Percentiles rank a stretch among this genome's conserved stretches.
phyloP scores from a whole-genome alignment of 2,329 filamentous ascomycete genomes.

The Sporothrix euskadiensis region DNA sequence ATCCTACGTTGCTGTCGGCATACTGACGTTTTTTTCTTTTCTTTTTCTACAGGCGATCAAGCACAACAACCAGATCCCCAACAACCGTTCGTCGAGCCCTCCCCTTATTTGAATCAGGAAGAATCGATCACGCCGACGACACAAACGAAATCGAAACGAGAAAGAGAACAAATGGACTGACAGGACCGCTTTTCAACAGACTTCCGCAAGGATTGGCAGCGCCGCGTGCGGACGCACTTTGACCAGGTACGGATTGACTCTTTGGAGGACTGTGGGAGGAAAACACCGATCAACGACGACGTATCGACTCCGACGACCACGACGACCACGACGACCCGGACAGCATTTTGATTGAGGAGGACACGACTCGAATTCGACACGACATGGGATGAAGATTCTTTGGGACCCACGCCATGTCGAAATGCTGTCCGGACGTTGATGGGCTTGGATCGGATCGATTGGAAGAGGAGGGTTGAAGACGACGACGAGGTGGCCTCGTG shows the following conservation, averaged over 20 bases:
- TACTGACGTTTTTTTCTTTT: slow-evolving; percentile 25
- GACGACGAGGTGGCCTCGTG: neutral
- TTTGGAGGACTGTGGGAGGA: neutral
- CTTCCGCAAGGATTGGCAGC: slow-evolving; percentile 99
- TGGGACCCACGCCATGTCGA: neutral
- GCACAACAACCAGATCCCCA: slow-evolving; percentile 98
- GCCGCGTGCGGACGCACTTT: slow-evolving; percentile 98
- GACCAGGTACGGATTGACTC: slow-evolving; percentile 75
- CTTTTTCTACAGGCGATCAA: slow-evolving; percentile 77
- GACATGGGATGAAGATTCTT: neutral
- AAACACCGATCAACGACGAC: slow-evolving; percentile 11
- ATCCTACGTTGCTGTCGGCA: neutral
- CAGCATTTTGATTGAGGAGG: neutral
- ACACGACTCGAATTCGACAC: neutral
- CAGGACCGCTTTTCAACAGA: slow-evolving; percentile 53
- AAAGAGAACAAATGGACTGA: slow-evolving; percentile 43
- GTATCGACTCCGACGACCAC: slow-evolving; percentile 13
- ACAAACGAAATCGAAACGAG: slow-evolving; percentile 16
- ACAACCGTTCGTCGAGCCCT: slow-evolving; percentile 72
- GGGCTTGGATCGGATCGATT: neutral
- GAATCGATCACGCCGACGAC: neutral
- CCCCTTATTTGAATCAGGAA: slow-evolving; percentile 24
- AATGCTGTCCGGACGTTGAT: neutral
- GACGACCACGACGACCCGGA: neutral
- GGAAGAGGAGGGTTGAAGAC: neutral